Evolutionary conservation across 179 eudicot species (phyloP).

Genomic region (Dionaea muscipula): DNA sequence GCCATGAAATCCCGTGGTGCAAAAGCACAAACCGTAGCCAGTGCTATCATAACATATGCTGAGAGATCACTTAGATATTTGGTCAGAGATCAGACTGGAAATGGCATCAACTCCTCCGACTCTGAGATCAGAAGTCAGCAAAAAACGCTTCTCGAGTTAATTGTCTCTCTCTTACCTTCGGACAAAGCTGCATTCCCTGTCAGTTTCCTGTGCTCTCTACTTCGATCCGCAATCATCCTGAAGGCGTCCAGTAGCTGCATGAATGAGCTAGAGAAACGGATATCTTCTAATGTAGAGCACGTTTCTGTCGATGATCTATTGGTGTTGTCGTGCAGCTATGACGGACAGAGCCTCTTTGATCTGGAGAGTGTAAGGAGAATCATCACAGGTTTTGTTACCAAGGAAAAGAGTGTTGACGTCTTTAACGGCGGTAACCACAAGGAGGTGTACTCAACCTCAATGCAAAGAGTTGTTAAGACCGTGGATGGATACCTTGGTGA

Average conservation of each 20-base stretch:
- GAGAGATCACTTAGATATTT: constrained; percentile 62
- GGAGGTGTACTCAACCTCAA: constrained; percentile 51
- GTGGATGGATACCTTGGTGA: constrained; percentile 74
- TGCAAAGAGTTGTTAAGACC: constrained; percentile 65
- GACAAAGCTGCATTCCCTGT: constrained; percentile 67
- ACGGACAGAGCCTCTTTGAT: constrained; percentile 67
- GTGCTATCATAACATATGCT: constrained; percentile 62
- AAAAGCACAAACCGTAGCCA: constrained; percentile 45
- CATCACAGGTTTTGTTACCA: constrained; percentile 58
- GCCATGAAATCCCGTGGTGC: constrained; percentile 57
- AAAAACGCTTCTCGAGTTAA: constrained; percentile 37
- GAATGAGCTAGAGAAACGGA: constrained; percentile 65
- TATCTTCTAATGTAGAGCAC: constrained; percentile 62
- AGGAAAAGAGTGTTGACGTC: constrained; percentile 72
- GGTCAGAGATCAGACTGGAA: constrained; percentile 59
- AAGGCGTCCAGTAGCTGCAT: constrained; percentile 35
- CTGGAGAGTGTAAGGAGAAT: constrained; percentile 80
- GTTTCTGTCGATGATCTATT: constrained; percentile 70
- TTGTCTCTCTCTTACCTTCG: constrained; percentile 55
- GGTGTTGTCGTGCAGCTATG: constrained; percentile 53
- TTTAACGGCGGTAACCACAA: constrained; percentile 62
- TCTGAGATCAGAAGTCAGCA: constrained; percentile 36
- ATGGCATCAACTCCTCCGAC: constrained; percentile 18
- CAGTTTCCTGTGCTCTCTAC: constrained; percentile 67
- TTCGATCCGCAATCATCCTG: constrained; percentile 56